Evolutionary conservation across 345 rosid species (phyloP).

Genomic region (Trapa bicornis): DNA sequence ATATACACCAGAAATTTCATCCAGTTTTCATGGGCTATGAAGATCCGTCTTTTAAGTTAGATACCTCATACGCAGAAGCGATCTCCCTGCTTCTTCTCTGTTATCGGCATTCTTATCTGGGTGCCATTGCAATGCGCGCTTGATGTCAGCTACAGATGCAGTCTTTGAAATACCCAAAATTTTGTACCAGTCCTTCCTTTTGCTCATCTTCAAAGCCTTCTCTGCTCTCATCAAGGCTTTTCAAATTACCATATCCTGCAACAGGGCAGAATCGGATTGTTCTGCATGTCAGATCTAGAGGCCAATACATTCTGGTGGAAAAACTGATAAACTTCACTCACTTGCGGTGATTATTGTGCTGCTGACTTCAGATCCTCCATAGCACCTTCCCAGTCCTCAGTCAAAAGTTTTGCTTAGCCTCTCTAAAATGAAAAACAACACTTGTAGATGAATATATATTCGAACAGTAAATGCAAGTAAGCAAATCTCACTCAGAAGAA

Average conservation of each 20-base stretch:
- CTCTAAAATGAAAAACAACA: constrained; percentile 29
- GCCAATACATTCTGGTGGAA: neutral
- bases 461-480: neutral
- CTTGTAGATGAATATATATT: neutral
- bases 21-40: neutral
- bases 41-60: constrained; percentile 1
- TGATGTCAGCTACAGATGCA: constrained; percentile 73
- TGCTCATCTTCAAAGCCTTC: constrained; percentile 94
- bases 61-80: constrained; percentile 97
- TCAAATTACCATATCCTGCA: constrained; percentile 69
- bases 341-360: constrained; percentile 84
- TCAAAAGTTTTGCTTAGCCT: constrained; percentile 89
- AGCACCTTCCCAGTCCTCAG: constrained; percentile 99
- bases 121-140: constrained; percentile 91
- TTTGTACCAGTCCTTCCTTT: constrained; percentile 94
- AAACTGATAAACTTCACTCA: constrained; percentile 16
- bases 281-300: neutral
- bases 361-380: constrained; percentile 79
- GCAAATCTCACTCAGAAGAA: neutral
- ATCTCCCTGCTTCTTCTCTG: constrained; percentile 96
- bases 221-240: constrained; percentile 81
- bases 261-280: neutral
- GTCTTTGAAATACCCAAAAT: constrained; percentile 73
- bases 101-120: constrained; percentile 91
- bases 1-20: neutral